These are phyloP conservation scores for Rhizoclosmatium sp. DNA, from an alignment of 192 early-diverging fungal genomes.

Conservation along the genomic window DNA sequence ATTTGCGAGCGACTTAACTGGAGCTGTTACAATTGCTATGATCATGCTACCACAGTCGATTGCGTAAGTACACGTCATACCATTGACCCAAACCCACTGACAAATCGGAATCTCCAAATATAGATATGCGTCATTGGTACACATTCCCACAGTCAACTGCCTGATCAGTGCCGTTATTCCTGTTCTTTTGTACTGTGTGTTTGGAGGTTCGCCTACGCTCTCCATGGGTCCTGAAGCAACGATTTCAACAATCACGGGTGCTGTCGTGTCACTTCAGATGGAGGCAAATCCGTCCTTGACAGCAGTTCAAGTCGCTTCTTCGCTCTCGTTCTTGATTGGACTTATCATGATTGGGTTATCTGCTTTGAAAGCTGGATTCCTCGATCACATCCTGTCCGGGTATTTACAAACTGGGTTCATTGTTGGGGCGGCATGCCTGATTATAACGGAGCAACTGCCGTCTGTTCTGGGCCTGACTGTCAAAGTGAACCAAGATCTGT, in stretches of 20 bases:
- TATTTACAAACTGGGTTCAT: conserved; percentile 44
- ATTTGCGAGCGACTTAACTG: conserved; percentile 36
- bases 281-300: conserved; percentile 4
- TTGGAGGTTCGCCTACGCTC: conserved; percentile 50
- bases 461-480: conserved; percentile 39
- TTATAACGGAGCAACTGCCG: conserved; percentile 51
- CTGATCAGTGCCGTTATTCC: conserved; percentile 54
- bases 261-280: conserved; percentile 11
- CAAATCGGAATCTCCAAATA: too few species aligned
- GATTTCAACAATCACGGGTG: conserved; percentile 29
- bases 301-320: conserved; percentile 41
- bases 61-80: conserved; percentile 7
- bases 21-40: conserved; percentile 46
- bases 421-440: conserved; percentile 40
- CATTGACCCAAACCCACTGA: too few species aligned
- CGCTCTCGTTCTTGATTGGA: conserved; percentile 47
- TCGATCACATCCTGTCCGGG: conserved; percentile 53
- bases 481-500: conserved; percentile 6
- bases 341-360: conserved; percentile 40
- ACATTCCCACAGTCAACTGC: conserved; percentile 41
- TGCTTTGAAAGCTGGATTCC: conserved; percentile 49
- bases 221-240: conserved; percentile 43
- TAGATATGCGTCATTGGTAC: conserved; percentile 42
- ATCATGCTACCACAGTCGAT: conserved; percentile 53
- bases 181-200: conserved; percentile 50